Base-by-base conservation (phyloP, 2,329 filamentous ascomycete genomes). In the Madurella mycetomatis region DNA sequence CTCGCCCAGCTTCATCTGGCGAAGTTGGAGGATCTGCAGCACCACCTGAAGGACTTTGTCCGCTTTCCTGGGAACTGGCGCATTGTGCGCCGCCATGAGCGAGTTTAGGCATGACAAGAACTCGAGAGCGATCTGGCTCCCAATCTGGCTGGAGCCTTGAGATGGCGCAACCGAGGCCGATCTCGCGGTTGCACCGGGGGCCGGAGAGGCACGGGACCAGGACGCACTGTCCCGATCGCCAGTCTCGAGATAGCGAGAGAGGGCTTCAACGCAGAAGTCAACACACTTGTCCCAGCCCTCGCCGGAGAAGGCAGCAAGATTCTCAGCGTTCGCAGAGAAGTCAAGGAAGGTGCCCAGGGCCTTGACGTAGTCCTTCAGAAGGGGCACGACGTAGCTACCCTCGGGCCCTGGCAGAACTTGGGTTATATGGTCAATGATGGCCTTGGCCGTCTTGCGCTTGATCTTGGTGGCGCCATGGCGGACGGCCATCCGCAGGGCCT, bases 341-440 rank as follows among this genome's bases (percentile, higher is more conserved):
- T 84, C 82, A 16, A 97, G 78, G 2, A 96, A 71, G 30, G 81
- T 77, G 4, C 81, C 76, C 60, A 99, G 73, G 17, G 85, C 81
- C 72, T 89, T 95, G 61, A 89, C 79, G 67, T 96, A 95, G 65
- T 94, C 84, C 47, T 84, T 78, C 19, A 85, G 73, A 5, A 99
- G 76, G 12, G 87, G 85, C 54, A 84, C 78, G 59, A 90, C 84
- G 51, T 87, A 81, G 2, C 76, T 78, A 13, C 83, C 83, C 51
- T 84, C 80, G 1, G 78, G 69, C 15, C 76, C 79, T 1, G 84
- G 81, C 3, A 95, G 76, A 16, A 84, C 83, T 60, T 96, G 85
- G 2, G 83, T 85, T 57, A 97, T 86, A 70, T 96, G 91, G 60
- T 90, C 85, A 60, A 95, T 76, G 15, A 96, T 74, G 5, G 87